Evolutionary conservation across 2,329 filamentous ascomycete genomes (phyloP), one percentile per base, ranked within the genome.

Genomic region (Exophiala mesophila): DNA sequence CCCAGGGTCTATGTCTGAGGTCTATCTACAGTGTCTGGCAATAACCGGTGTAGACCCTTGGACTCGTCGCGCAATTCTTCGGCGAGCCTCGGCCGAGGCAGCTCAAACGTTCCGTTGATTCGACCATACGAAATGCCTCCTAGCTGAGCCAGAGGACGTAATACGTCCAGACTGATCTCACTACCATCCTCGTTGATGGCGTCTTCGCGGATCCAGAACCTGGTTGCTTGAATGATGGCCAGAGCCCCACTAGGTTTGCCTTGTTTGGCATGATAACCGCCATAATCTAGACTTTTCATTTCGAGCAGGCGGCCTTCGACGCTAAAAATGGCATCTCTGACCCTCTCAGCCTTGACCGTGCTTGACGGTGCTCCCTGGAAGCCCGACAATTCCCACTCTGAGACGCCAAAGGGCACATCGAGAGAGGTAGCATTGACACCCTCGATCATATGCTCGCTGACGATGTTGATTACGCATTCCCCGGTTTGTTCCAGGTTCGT

Each of bases 161-260:
- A 66, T 7, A 92, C 72, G 67, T 82, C 73, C 17, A 38, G 18
- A 21, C 10, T 9, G 19, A 32, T 35, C 10, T 85, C 77, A 53
- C 80, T 87, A 58, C 71, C 76, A 5, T 88, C 81, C 59, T 85
- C 78, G 55, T 94, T 85, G 45, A 94, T 68, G 2, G 88, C 88
- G 66, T 96, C 89, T 60, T 92, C 86, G 39, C 89, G 70, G 2
- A 82, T 88, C 87, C 89, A 95, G 60, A 96, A 95, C 20, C 82
- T 74, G 24, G 83, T 80, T 0, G 87, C 90, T 67, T 96, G 88
- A 8, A 96, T 71, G 24, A 94, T 76, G 2, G 77, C 83, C 49
- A 94, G 59, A 4, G 83, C 81, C 1, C 82, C 79, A 1, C 82
- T 82, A 69, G 80, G 88, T 66, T 81, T 82, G 2, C 85, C 88